Evolutionary conservation across 2,329 filamentous ascomycete genomes (phyloP).

Genomic region (Blastomyces silverae): DNA sequence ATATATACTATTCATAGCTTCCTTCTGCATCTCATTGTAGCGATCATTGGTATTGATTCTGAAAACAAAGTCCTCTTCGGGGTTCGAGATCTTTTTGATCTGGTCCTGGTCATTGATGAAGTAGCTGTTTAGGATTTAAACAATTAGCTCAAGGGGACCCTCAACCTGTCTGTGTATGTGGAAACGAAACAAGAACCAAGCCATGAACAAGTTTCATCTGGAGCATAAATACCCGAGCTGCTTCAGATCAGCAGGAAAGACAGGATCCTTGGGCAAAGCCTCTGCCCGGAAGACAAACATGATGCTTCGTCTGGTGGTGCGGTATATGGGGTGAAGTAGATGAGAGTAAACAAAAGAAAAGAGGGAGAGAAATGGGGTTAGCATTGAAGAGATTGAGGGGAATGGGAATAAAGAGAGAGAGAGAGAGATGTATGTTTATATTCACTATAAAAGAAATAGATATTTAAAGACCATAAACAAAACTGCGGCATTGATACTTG

Average conservation of each 20-base stretch:
- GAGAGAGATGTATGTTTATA: slow-evolving; percentile 8
- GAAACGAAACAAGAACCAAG: background rate
- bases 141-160: background rate
- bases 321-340: slow-evolving; percentile 6
- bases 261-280: slow-evolving; percentile 62
- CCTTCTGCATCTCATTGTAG: slow-evolving; percentile 67
- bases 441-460: background rate
- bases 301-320: slow-evolving; percentile 21
- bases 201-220: background rate
- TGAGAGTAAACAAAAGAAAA: slow-evolving; percentile 7
- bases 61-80: slow-evolving; percentile 66
- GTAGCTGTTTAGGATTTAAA: slow-evolving; percentile 52
- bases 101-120: slow-evolving; percentile 71
- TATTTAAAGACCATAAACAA: background rate
- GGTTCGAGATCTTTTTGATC: slow-evolving; percentile 61
- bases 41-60: slow-evolving; percentile 66
- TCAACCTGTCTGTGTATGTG: too few relatives aligned
- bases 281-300: slow-evolving; percentile 72
- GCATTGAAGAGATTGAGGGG: slow-evolving; percentile 12
- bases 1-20: slow-evolving; percentile 61
- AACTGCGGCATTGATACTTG: background rate
- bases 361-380: background rate
- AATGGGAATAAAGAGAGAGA: background rate
- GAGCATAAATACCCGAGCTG: slow-evolving; percentile 62
- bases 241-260: slow-evolving; percentile 59